Conservation (phyloP, 208 protist species). For the Trichomonas gallinae region DNA sequence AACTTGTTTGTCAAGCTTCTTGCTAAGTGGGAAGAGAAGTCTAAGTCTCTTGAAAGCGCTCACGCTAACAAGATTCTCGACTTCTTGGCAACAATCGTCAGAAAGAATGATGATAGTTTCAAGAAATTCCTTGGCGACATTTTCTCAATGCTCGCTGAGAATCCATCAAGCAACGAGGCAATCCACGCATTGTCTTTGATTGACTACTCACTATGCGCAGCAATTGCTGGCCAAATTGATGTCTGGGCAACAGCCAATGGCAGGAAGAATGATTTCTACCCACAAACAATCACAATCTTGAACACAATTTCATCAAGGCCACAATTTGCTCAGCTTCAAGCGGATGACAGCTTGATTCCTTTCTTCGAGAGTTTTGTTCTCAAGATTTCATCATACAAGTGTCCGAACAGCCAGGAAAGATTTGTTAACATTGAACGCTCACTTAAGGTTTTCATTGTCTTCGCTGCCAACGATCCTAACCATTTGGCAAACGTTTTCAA, state of each 20-base stretch:
- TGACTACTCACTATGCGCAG: background rate
- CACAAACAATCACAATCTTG: background rate
- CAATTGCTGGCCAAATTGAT: no score
- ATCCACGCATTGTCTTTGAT: background rate
- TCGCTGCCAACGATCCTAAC: background rate
- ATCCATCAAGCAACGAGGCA: background rate
- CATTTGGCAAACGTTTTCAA: background rate
- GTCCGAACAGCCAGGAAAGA: background rate
- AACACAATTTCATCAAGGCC: background rate
- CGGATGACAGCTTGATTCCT: background rate
- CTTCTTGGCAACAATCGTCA: background rate
- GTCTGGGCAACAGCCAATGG: background rate
- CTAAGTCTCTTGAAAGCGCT: background rate
- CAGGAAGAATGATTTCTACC: background rate
- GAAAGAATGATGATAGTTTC: background rate
- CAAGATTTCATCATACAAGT: no score
- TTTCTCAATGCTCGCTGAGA: background rate
- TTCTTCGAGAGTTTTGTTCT: background rate
- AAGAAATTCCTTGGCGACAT: background rate
- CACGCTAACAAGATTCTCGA: background rate
- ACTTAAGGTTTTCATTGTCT: background rate
- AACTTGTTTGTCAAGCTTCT: background rate
- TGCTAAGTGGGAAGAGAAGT: background rate
- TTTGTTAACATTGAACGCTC: background rate
- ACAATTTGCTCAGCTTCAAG: background rate